Evolutionary conservation across 352 stramenopile genomes (phyloP).

Genomic region (Saprolegnia parasitica): DNA sequence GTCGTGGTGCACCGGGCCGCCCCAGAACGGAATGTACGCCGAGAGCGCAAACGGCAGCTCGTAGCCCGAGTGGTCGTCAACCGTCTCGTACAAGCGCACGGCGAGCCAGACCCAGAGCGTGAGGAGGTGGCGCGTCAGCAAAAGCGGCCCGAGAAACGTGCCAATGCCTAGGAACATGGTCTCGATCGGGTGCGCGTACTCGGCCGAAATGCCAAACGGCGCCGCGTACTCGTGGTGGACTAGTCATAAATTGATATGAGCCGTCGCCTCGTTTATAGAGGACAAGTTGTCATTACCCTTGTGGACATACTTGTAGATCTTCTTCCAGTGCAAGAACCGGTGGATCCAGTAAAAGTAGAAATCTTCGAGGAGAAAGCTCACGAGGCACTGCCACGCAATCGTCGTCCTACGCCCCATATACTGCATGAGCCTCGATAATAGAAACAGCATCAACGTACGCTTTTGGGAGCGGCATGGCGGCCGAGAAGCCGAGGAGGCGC

Average conservation of each 20-base stretch:
- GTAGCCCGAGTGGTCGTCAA: constrained; percentile 31
- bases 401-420: too few relatives aligned
- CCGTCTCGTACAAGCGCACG: constrained; percentile 27
- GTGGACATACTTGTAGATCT: constrained; percentile 32
- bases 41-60: constrained; percentile 27
- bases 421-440: too few relatives aligned
- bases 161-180: constrained; percentile 27
- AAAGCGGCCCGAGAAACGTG: constrained; percentile 29
- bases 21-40: constrained; percentile 30
- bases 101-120: constrained; percentile 31
- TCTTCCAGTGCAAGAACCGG: constrained; percentile 30
- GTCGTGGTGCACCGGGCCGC: constrained; percentile 29
- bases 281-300: constrained; percentile 11
- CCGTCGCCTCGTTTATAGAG: background rate
- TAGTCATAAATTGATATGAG: background rate
- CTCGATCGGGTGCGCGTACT: constrained; percentile 31
- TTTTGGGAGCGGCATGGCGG: constrained; percentile 7
- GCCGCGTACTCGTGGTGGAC: constrained; percentile 29
- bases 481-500: constrained; percentile 23
- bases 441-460: constrained; percentile 16
- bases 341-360: constrained; percentile 33
- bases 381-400: constrained; percentile 28
- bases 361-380: constrained; percentile 29
- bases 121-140: constrained; percentile 29
- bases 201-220: constrained; percentile 30